Base-by-base conservation (phyloP, 139 green algal genomes). In the Coelastrella sp. region DNA sequence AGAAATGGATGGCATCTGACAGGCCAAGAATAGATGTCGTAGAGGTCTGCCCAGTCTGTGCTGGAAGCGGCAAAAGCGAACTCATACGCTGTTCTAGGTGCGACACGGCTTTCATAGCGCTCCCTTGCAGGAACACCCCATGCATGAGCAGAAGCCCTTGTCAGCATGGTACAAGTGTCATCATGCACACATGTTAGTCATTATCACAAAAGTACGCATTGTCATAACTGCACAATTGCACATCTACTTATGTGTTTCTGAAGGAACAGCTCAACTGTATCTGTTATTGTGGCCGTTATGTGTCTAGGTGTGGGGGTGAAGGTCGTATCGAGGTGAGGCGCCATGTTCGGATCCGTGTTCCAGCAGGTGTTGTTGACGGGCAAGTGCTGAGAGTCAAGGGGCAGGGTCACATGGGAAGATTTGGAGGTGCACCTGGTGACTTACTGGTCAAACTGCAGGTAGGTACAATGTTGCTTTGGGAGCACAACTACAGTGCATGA, bases 361-460 rank as follows among this genome's bases (percentile, higher is more conserved):
- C 75, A 6, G 75, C 75, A 27, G 75, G 78, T 21, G 84, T 90
- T 74, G 72, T 74, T 67, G 81, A 88, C 11, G 78, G 79, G 3
- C 50, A 75, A 41, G 40, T 89, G 35, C 71, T 91, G 77, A 64
- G 82, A 3, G 53, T 89, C 37, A n/a, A n/a, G 4, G 85, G 85
- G 7, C 81, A 88, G 62, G 88, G 88, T 21, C 30, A 85, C 41
- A 76, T 57, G 45, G 88, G 88, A 4, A 73, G 59, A 11, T 67
- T 43, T 50, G 88, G 88, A 0, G 88, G 84, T 0, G 17, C 45
- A 0, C 13, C 84, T 1, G 88, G 88, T 2, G 85, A 91, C 84
- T 62, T 91, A 64, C 19, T 88, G 38, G 80, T 91, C 6, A 79
- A 72, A 25, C 45, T 89, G 23, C 79, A 89, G 88, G 88, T 88